A percentile compares a stretch with the other conserved stretches of the same genome.
Conservation (phyloP, 75 land plant species). For the Pseudotsuga menziesii region DNA sequence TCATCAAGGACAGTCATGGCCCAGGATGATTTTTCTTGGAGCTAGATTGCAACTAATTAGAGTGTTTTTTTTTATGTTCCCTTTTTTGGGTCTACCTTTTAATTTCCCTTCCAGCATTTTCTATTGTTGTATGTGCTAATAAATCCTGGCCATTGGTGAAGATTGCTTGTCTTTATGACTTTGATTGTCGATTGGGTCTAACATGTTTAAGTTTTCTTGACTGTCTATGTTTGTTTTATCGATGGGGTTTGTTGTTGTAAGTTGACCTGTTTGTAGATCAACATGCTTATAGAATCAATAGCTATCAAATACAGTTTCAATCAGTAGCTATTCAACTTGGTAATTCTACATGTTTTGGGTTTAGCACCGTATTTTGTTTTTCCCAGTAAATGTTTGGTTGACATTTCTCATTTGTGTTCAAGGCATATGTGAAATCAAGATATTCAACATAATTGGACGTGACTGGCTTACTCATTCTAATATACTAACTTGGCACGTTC, state of each 20-base stretch:
- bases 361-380: background rate
- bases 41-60: background rate
- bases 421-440: background rate
- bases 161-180: background rate
- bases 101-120: too few relatives aligned
- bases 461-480: background rate
- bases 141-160: too few relatives aligned
- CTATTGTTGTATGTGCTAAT: too few relatives aligned
- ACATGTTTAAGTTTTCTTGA: background rate
- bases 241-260: background rate
- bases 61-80: background rate
- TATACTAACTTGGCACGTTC: background rate
- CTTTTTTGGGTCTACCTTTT: too few relatives aligned
- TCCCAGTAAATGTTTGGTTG: background rate
- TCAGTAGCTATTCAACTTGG: background rate
- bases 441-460: background rate
- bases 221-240: background rate
- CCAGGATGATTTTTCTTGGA: too few relatives aligned
- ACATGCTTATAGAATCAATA: background rate
- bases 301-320: background rate
- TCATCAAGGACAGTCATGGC: background rate
- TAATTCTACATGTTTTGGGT: background rate
- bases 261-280: background rate
- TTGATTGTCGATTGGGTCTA: background rate
- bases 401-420: background rate